Base-by-base conservation (phyloP, 768 basidiomycete species). In the Termitomyces sp. region DNA sequence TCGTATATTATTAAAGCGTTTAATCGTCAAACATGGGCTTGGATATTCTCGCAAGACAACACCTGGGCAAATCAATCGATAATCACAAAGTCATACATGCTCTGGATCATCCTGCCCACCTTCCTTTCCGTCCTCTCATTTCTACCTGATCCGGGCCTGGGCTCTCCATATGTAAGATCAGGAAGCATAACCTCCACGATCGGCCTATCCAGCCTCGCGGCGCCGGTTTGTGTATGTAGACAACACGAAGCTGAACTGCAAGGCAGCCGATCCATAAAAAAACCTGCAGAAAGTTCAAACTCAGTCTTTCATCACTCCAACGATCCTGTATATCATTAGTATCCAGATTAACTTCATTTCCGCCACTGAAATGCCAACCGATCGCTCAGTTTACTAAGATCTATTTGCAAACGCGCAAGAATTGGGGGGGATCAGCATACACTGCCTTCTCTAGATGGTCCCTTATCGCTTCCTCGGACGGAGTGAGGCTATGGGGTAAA, bases 51-150 rank as follows among this genome's bases (percentile, higher is more conserved):
- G 3, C n/a, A 41, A 41, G 39, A n/a, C n/a, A 28, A 24, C 20
- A 28, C 28, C 22, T 28, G 46, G 9, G 24, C 26, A 48, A 52
- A 63, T 61, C 64, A 45, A 65, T 65, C 64, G 64, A 61, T 65
- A 61, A 65, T 65, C 64, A 58, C 41, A 48, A 29, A n/a, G 39
- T n/a, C 41, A 52, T 13, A 31, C 18, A 33, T 28, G 55, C 46
- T 42, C 22, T 18, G n/a, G 3, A 18, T 33, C 34, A 24, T 22
- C 24, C 33, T 42, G 12, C 18, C 13, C 20, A 22, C 22, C 29
- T 29, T 39, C 37, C 20, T 29, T 45, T 51, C 26, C 33, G 31
- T 37, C 18, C 58, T 18, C 29, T 18, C 20, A 24, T 20, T 24
- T 44, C 39, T 24, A 22, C 26, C 36, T 49, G 42, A 56, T 60